Conservation (phyloP, 108 stramenopile genomes). For the Schizochytrium sp. region DNA sequence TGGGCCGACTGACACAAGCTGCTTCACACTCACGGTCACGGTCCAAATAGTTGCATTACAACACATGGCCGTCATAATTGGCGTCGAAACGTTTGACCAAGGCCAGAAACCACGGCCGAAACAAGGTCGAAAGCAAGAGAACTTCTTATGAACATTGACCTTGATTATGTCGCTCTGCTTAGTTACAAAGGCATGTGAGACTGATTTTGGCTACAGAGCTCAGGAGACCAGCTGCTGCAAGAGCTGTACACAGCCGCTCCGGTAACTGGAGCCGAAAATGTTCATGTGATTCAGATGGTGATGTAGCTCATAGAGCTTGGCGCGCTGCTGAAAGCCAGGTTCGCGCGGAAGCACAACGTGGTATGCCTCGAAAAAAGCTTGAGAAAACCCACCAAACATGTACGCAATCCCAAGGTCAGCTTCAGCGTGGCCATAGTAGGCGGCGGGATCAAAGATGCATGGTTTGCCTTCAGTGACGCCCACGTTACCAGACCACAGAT, state of each 20-base stretch:
- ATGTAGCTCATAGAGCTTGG: conserved; percentile 53
- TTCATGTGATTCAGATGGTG: conserved; percentile 61
- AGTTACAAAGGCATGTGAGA: neutral
- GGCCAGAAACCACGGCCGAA: too few species aligned
- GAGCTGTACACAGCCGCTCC: neutral
- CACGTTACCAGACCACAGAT: conserved; percentile 54
- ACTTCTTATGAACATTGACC: too few species aligned
- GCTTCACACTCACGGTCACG: too few species aligned
- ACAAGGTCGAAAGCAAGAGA: too few species aligned
- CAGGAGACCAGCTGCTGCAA: neutral
- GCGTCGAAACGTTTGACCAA: too few species aligned
- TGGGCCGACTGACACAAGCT: too few species aligned
- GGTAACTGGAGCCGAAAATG: conserved; percentile 50
- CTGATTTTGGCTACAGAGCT: neutral
- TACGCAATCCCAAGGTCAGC: conserved; percentile 50
- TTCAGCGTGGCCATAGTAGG: conserved; percentile 50
- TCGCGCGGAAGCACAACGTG: conserved; percentile 40
- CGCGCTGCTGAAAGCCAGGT: conserved; percentile 44
- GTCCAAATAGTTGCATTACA: too few species aligned
- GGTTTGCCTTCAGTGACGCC: conserved; percentile 45
- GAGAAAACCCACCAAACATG: conserved; percentile 42
- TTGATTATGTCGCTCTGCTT: too few species aligned
- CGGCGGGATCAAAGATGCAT: conserved; percentile 46
- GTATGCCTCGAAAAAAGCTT: conserved; percentile 47
- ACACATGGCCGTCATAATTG: too few species aligned